phyloP scores from a whole-genome alignment of 2,329 filamentous ascomycete genomes.

The Ceratocystis ficicola region DNA sequence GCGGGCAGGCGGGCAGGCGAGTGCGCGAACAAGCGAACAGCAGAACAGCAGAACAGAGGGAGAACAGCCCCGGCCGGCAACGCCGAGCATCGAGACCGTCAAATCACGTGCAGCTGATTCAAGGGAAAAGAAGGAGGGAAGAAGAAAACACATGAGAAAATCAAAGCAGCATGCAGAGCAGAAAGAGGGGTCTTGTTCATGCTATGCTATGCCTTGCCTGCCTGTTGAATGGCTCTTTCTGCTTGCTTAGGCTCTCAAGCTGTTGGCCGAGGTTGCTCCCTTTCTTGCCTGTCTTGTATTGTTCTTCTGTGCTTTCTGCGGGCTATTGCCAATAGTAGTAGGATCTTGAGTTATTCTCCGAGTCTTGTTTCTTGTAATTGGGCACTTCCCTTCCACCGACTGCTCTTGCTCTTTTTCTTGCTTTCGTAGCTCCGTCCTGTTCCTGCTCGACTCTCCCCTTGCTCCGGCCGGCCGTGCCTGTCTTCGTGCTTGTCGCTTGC shows the following conservation, averaged over 20 bases:
- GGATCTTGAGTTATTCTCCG: background rate
- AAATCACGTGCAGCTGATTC: background rate
- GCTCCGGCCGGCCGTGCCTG: background rate
- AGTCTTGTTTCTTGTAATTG: background rate
- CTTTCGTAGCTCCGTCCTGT: background rate
- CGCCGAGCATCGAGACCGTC: background rate
- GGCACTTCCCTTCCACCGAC: too few species aligned
- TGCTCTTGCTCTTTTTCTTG: background rate
- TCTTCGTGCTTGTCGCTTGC: too few species aligned
- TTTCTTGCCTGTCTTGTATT: too few species aligned
- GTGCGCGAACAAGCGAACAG: background rate
- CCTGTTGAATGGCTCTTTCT: background rate
- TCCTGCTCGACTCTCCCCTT: background rate
- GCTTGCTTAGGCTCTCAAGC: background rate
- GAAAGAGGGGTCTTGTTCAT: background rate
- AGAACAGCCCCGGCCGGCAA: background rate
- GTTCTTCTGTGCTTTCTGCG: background rate
- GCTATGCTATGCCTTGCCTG: background rate
- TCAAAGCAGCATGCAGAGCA: background rate
- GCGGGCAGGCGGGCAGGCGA: too few species aligned
- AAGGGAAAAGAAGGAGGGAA: background rate
- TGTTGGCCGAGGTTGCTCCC: too few species aligned
- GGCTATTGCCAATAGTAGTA: too few species aligned
- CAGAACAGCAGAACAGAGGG: background rate
- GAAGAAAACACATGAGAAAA: background rate